Percentiles rank a stretch among this genome's conserved stretches.
These are phyloP conservation scores for Penicillium sp. DNA, from an alignment of 2,329 filamentous ascomycete species.

Conservation along the genomic window DNA sequence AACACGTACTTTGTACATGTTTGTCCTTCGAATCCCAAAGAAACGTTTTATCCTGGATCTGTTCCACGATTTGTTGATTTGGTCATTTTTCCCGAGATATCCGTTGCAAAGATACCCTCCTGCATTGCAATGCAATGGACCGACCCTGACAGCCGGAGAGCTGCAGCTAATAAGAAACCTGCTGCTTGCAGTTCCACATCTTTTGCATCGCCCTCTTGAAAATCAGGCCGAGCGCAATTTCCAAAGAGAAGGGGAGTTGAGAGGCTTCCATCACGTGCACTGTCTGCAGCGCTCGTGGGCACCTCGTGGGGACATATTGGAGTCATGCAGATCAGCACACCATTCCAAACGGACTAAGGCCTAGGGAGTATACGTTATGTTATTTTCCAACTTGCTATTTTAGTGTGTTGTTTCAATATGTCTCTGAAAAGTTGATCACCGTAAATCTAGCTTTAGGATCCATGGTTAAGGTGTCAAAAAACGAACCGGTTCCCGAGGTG, in stretches of 20 bases:
- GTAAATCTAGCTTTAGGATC: conserved; percentile 17
- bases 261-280: not conserved
- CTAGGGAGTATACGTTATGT: not conserved
- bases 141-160: not conserved
- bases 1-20: not conserved
- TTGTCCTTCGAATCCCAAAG: not conserved
- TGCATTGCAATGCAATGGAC: not conserved
- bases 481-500: conserved; percentile 16
- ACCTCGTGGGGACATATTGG: conserved; percentile 7
- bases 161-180: conserved; percentile 1
- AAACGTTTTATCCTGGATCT: not conserved
- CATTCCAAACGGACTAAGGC: not conserved
- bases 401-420: not conserved
- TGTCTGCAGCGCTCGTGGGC: not conserved
- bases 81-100: not conserved
- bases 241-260: not conserved
- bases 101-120: not conserved
- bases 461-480: not conserved
- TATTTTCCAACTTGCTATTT: not conserved
- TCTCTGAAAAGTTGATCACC: not conserved
- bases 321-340: not conserved
- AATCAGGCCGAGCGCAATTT: not conserved
- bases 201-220: not conserved
- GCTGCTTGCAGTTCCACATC: not conserved
- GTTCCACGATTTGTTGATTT: too few relatives aligned